Evolutionary conservation across 2,329 filamentous ascomycete species (phyloP).

Genomic region (Trichoderma pleuroti): DNA sequence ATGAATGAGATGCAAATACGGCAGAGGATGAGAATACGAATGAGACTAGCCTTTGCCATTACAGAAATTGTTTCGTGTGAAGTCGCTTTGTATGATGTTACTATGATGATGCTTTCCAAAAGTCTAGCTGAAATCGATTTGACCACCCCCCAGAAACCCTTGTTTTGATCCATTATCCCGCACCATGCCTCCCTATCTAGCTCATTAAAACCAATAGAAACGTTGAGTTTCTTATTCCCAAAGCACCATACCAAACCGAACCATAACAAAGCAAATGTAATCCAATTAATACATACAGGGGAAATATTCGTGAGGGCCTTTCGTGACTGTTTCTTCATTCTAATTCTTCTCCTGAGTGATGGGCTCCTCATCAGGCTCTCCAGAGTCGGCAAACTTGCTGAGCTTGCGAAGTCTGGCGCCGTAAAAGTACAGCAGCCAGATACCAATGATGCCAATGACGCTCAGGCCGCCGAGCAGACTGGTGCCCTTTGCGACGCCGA

Average conservation of each 20-base stretch:
- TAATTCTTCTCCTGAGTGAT: background rate
- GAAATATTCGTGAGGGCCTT: background rate
- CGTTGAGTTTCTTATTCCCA: background rate
- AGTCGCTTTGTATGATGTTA: background rate
- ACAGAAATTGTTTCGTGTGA: background rate
- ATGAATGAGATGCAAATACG: background rate
- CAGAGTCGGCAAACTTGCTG: constrained; percentile 51
- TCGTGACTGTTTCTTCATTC: background rate
- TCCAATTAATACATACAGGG: background rate
- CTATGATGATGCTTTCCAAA: background rate
- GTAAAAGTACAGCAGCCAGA: constrained; percentile 57
- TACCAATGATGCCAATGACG: constrained; percentile 53
- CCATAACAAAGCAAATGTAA: background rate
- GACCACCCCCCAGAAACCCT: background rate
- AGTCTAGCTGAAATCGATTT: background rate
- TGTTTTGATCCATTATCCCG: background rate
- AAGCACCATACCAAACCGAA: background rate
- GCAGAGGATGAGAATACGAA: background rate
- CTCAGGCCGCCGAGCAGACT: constrained; percentile 55
- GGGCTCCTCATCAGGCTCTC: background rate
- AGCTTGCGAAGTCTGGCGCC: constrained; percentile 52
- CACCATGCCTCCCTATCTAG: background rate
- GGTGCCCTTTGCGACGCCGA: constrained; percentile 57
- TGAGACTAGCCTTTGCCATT: background rate
- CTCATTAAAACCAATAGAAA: background rate